Evolutionary conservation across 106 monocot species (phyloP), one percentile per base, ranked within the genome.

Genomic region (Chionographis japonica): DNA sequence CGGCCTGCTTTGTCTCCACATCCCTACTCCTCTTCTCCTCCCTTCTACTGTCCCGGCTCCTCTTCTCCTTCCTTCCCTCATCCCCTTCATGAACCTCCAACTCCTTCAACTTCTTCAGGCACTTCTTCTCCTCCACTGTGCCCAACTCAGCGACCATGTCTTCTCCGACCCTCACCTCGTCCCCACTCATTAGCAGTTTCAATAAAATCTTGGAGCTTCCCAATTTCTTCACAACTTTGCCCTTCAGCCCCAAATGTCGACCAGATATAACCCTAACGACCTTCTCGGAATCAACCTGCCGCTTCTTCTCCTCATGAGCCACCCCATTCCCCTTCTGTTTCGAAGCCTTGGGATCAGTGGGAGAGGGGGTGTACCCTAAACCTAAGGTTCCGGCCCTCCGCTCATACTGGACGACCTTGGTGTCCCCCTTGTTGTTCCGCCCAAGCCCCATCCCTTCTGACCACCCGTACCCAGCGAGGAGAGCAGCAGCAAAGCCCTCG

Each of bases 391-490:
- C 98, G 3, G 74, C 76, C 72, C 90, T 65, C 15, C 79, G 71
- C 37, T 90, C 77, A 41, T 80, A 79, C 55, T 98, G 78, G 7
- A 85, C 79, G 53, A 90, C 68, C 58, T 85, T 84, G 27, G 83
- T 66, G 50, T 98, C 98, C 12, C 57, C 81, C 63, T 80, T 89
- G 8, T 62, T 58, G 58, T 88, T 87, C 49, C 79, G 68, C 14
- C 93, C 98, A 14, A 98, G 71, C 18, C 76, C 85, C 58, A 81
- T 78, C 11, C 98, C 98, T 51, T 90, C 80, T 52, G 75, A 67
- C 98, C 98, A 98, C 4, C 98, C 98, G 2, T 88, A 90, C 10
- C 90, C 98, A 1, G 72, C 67, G 12, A 98, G 83, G 39, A 90
- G 17, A 0, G 93, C 90, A 9, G 67, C 86, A 13, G 68, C 87